Base-by-base conservation (phyloP, 2,329 filamentous ascomycete genomes). In the Coniochaeta ligniaria region DNA sequence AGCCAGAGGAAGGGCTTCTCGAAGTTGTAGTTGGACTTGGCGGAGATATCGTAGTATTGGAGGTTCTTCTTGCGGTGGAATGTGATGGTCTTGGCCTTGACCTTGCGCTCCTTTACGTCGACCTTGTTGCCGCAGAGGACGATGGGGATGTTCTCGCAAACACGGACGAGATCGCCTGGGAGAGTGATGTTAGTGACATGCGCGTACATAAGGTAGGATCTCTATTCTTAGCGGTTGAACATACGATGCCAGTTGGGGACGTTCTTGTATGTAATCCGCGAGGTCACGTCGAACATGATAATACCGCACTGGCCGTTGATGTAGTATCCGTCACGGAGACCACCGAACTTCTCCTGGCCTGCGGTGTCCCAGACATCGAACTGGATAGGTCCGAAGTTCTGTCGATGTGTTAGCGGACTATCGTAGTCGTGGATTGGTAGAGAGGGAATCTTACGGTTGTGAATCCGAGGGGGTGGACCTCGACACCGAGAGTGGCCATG, bases 21-120 rank as follows among this genome's bases (percentile, higher is more conserved):
- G 79, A 98, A 98, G 88, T 98, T 98, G 84, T 99, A 98, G 86
- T 98, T 98, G 75, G 93, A 97, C 85, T 98, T 99, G 80, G 95
- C 95, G 47, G 92, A 97, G 77, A 98, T 98, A 72, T 98, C 95
- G 86, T 99, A 99, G 87, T 98, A 99, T 82, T 99, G 95, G 59
- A 99, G 89, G 82, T 98, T 99, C 89, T 99, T 99, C 91, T 99
- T 99, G 82, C 95, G 92, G 87, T 99, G 95, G 91, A 99, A 99
- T 69, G 95, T 99, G 81, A 99, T 99, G 76, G 94, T 96, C 91
- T 99, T 99, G 75, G 95, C 95, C 89, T 99, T 99, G 76, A 99
- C 95, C 84, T 99, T 99, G 80, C 95, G 92, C 87, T 99, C 95
- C 90, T 99, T 99, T 67, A 99, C 95, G 74, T 99, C 94, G 78